Evolutionary conservation across 495 filamentous ascomycete genomes (phyloP), one percentile per base, ranked within the genome.

Genomic region (Haplographium delicatum): DNA sequence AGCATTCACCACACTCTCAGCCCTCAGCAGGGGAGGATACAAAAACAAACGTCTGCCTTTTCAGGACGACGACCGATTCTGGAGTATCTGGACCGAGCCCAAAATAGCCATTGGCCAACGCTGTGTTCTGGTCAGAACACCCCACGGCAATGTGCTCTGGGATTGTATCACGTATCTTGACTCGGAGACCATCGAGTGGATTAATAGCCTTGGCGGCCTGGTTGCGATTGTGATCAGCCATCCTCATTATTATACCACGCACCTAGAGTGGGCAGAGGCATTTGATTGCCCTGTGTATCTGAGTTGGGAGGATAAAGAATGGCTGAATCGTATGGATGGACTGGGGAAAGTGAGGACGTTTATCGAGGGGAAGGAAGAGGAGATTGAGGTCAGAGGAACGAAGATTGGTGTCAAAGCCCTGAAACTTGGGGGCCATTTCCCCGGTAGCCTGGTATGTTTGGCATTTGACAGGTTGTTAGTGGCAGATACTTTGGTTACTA

Each of bases 221-320:
- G 66, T 71, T n/a, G 85, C 78, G 0, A 89, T 89, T 30, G 79
- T 89, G 35, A 89, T 91, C 56, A 82, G 78, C 0, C 86, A 91
- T 62, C 86, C 86, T 27, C 86, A 91, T 61, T 91, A 82, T 62
- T 90, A 86, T 64, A 77, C 77, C 13, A 82, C 85, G 8, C 79
- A 86, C 53, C 54, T 81, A 0, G 74, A 80, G 33, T 91, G 86
- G 86, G 80, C 82, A 0, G 58, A 66, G 25, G 60, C 62, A 1
- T 88, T 91, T 45, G 49, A 68, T 1, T 88, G 84, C 56, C 76
- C 75, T 0, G 75, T 90, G 0, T 88, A 81, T 44, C 47, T 86
- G 0, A 67, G 80, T 0, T 59, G 50, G 0, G 83, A 85, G 44
- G 86, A 91, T 59, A 61, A 69, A 50, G 51, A 67, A 54, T 91